These are phyloP conservation scores for Podaxis mareebaensis DNA, from an alignment of 768 basidiomycete genomes.

Conservation along the genomic window DNA sequence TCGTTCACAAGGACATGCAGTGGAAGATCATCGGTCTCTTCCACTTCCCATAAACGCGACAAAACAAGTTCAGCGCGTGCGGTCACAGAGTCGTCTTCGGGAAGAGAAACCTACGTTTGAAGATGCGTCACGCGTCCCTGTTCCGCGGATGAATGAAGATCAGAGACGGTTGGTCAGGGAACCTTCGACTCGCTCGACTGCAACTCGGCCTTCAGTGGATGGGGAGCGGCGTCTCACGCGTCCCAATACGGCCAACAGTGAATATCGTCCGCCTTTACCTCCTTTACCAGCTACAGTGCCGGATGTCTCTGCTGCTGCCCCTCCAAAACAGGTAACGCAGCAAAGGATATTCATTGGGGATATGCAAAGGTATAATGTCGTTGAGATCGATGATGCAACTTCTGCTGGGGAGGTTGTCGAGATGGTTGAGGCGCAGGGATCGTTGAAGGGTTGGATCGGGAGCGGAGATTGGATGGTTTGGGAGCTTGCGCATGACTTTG, in stretches of 20 bases:
- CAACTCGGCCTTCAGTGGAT: conserved; percentile 31
- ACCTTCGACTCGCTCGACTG: conserved; percentile 6
- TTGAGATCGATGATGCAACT: conserved; percentile 68
- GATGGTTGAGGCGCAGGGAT: conserved; percentile 64
- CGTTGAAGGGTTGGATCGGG: conserved; percentile 58
- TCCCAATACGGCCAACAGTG: conserved; percentile 20
- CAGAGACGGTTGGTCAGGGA: background rate
- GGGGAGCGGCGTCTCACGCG: conserved; percentile 28
- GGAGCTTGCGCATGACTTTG: conserved; percentile 89
- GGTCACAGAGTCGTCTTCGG: conserved; percentile 16
- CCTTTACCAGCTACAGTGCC: conserved; percentile 28
- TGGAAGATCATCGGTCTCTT: conserved; percentile 32
- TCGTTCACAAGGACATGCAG: conserved; percentile 37
- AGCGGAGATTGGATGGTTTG: conserved; percentile 85
- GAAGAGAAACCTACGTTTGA: conserved; percentile 15
- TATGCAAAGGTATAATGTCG: conserved; percentile 71
- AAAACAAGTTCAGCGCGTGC: background rate
- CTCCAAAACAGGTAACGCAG: conserved; percentile 43
- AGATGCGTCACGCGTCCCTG: conserved; percentile 10
- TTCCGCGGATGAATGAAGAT: conserved; percentile 12
- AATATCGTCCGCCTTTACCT: conserved; percentile 6
- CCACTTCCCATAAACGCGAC: conserved; percentile 31
- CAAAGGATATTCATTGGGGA: conserved; percentile 79
- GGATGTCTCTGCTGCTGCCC: conserved; percentile 33
- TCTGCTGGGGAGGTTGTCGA: conserved; percentile 73